Percentiles rank a stretch among this genome's conserved stretches.
Conservation (phyloP, 2,329 filamentous ascomycete species). For the Raffaelea ambrosiae region DNA sequence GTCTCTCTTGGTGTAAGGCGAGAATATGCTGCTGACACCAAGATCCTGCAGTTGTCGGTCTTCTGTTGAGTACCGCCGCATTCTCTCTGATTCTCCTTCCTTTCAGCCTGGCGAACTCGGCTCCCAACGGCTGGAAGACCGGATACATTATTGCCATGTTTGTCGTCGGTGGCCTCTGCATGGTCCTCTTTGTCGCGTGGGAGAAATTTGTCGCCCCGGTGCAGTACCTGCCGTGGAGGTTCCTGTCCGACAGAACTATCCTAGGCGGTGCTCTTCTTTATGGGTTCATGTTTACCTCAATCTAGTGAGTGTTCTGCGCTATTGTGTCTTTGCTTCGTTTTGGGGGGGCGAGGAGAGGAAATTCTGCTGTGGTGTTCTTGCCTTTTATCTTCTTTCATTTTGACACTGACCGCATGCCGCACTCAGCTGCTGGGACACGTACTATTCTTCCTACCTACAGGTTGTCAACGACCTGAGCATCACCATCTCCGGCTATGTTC, state of each 20-base stretch:
- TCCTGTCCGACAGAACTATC: constrained; percentile 38
- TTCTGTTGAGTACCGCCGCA: constrained; percentile 53
- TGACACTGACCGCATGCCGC: neutral
- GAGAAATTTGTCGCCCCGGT: constrained; percentile 28
- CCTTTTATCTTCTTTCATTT: too few relatives aligned
- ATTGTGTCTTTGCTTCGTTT: neutral
- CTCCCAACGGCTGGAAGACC: constrained; percentile 30
- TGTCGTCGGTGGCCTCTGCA: constrained; percentile 25
- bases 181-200: constrained; percentile 28
- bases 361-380: too few relatives aligned
- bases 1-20: too few relatives aligned
- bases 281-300: constrained; percentile 9
- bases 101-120: constrained; percentile 46
- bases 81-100: constrained; percentile 59
- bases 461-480: constrained; percentile 13
- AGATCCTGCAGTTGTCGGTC: constrained; percentile 42
- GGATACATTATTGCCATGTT: constrained; percentile 32
- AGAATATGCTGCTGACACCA: too few relatives aligned
- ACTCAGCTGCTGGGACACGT: constrained; percentile 12
- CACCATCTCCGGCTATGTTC: constrained; percentile 8
- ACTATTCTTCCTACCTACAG: constrained; percentile 13
- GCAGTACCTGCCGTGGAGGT: constrained; percentile 30
- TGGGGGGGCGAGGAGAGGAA: too few relatives aligned
- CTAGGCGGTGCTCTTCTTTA: constrained; percentile 15
- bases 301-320: constrained; percentile 1